Percentiles rank a stretch among this genome's conserved stretches.
Evolutionary conservation across 2,329 filamentous ascomycete species (phyloP).

Genomic region (Aspergillus sp.): DNA sequence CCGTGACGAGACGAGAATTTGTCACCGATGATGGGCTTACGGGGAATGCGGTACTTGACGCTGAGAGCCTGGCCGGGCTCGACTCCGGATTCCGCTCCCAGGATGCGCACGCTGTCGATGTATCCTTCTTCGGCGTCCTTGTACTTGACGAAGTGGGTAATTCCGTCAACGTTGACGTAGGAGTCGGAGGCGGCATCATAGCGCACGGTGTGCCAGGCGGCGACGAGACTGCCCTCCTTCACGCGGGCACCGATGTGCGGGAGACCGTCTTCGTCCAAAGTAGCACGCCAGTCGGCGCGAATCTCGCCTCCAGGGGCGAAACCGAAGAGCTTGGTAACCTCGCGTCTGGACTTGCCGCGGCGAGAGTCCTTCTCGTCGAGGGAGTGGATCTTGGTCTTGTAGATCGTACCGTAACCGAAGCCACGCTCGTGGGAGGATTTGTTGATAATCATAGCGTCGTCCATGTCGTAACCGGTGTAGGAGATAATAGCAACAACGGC

Average conservation of each 20-base stretch:
- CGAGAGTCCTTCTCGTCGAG: constrained; percentile 75
- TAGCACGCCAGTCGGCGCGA: constrained; percentile 67
- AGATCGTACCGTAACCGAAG: constrained; percentile 93
- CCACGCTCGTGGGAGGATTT: constrained; percentile 95
- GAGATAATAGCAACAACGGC: constrained; percentile 96
- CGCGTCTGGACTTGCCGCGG: constrained; percentile 65
- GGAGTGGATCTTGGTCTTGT: constrained; percentile 92
- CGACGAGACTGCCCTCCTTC: constrained; percentile 78
- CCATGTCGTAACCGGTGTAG: constrained; percentile 99
- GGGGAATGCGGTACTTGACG: constrained; percentile 88
- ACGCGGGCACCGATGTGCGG: constrained; percentile 78
- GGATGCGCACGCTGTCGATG: constrained; percentile 87
- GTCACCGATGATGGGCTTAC: constrained; percentile 91
- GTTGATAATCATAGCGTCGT: constrained; percentile 99
- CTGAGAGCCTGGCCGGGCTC: constrained; percentile 86
- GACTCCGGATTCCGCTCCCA: constrained; percentile 79
- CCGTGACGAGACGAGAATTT: constrained; percentile 99
- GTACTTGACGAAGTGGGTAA: constrained; percentile 89
- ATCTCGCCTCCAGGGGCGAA: constrained; percentile 78
- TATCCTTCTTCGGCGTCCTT: constrained; percentile 87
- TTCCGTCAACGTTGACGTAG: constrained; percentile 80
- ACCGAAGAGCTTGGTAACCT: constrained; percentile 80
- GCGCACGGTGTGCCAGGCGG: constrained; percentile 85
- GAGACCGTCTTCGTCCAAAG: constrained; percentile 84
- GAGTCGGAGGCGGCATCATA: constrained; percentile 70